Evolutionary conservation across 108 stramenopile genomes (phyloP).

Genomic region (Nannochloropsis granulata): DNA sequence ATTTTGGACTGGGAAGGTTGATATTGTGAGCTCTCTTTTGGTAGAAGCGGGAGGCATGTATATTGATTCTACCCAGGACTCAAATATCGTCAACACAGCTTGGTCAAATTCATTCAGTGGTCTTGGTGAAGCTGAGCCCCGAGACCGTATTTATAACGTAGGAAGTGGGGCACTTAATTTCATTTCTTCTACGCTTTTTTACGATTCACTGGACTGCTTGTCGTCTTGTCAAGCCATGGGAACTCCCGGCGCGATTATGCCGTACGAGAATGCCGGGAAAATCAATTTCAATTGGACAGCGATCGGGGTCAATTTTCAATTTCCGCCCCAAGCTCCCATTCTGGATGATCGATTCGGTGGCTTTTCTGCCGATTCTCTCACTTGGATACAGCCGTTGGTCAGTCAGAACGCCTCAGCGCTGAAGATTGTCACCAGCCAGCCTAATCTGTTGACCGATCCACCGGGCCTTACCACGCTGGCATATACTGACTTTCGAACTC

Average conservation of each 20-base stretch:
- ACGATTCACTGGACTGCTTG: background rate
- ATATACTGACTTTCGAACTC: background rate
- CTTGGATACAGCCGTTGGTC: background rate
- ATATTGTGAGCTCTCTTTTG: background rate
- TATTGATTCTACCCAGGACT: background rate
- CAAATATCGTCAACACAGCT: background rate
- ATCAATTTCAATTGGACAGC: background rate
- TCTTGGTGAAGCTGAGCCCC: background rate
- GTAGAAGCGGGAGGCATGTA: background rate
- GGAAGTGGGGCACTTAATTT: background rate
- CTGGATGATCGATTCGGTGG: background rate
- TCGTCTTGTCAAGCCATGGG: background rate
- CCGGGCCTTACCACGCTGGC: background rate
- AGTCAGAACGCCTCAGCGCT: background rate
- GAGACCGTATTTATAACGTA: background rate
- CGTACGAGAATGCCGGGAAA: background rate
- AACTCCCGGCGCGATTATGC: background rate
- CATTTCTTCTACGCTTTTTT: background rate
- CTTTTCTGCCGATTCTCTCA: background rate
- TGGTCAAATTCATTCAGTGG: background rate
- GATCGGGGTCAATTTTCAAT: background rate
- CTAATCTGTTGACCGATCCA: background rate
- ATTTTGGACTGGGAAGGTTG: background rate
- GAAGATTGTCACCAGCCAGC: background rate
- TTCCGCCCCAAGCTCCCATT: background rate